Base-by-base conservation (phyloP, 257 asterid genomes). In the Striga asiatica region DNA sequence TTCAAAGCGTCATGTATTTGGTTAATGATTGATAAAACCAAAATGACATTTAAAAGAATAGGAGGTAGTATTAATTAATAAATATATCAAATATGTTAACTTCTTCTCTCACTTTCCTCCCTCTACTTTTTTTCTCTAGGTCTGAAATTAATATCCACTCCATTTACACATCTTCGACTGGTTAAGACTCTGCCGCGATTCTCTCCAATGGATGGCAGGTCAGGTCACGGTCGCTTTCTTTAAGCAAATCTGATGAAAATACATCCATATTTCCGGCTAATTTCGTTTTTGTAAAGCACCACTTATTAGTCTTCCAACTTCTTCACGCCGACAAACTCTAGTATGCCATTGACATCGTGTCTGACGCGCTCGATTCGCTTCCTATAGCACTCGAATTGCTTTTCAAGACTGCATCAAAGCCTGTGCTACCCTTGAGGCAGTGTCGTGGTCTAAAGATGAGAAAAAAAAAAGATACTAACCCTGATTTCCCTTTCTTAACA, bases 401-500 rank as follows among this genome's bases (percentile, higher is more conserved):
- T 35, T 87, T 91, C 50, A 91, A 73, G 98, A 91, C 42, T 91
- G 96, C 57, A 76, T 87, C 27, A 78, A 54, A 62, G 95, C 93
- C 0, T 91, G 95, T 48, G 73, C 87, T 11, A 66, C 78, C 70
- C 81, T 91, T 0, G 98, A 91, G 83, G 95, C 93, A 11, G 94
- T 91, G 45, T 96, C 98, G 2, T 91, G 98, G 98, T 75, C 94
- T 2, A 94, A 91, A 54, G 96, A 91, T 6, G n/a, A n/a, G 96
- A 91, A 66, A 96, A 87, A 54, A 71, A 50, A 32, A 78, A 66
- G 66, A 58, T 91, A 13, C 17, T 87, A 28, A 58, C 35, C 66
- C 39, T 91, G 56, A 66, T n/a, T 84, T 71, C 96, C 96, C 0
- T 48, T 75, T 18, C 53, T 91, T 59, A 75, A 72, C 5, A 56